Evolutionary conservation across 371 early-diverging fungal genomes (phyloP).

Genomic region (Haplosporangium sp.): DNA sequence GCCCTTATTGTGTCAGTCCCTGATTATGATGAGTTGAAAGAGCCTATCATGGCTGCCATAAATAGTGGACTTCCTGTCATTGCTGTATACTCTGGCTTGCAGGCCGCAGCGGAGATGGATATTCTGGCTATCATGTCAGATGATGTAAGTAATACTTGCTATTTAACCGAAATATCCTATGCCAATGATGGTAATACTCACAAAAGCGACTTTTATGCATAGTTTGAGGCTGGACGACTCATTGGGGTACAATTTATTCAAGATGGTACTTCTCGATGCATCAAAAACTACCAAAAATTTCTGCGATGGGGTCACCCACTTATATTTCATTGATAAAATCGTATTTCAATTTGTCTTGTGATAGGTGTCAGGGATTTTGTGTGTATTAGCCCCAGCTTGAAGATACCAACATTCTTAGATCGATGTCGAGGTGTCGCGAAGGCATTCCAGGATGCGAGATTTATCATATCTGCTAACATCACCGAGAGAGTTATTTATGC

Average conservation of each 20-base stretch:
- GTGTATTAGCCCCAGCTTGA: slow-evolving; percentile 10
- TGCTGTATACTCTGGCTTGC: slow-evolving; percentile 30
- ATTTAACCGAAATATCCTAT: not conserved
- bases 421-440: slow-evolving; percentile 24
- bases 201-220: not conserved
- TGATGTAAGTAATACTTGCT: slow-evolving; percentile 23
- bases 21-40: slow-evolving; percentile 21
- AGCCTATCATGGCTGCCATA: slow-evolving; percentile 15
- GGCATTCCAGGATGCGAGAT: slow-evolving; percentile 12
- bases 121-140: slow-evolving; percentile 45
- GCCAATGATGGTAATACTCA: not conserved
- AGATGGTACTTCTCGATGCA: slow-evolving; percentile 8
- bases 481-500: slow-evolving; percentile 7
- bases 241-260: slow-evolving; percentile 23
- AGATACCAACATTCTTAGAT: slow-evolving; percentile 18
- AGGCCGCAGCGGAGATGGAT: slow-evolving; percentile 29
- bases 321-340: not conserved
- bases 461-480: slow-evolving; percentile 4
- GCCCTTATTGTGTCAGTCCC: slow-evolving; percentile 47
- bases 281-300: not conserved
- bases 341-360: not conserved
- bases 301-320: not conserved
- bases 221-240: slow-evolving; percentile 26
- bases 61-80: slow-evolving; percentile 33
- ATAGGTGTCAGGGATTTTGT: slow-evolving; percentile 32